Evolutionary conservation across 2,329 filamentous ascomycete genomes (phyloP).

Genomic region (Aspergillus sp.): DNA sequence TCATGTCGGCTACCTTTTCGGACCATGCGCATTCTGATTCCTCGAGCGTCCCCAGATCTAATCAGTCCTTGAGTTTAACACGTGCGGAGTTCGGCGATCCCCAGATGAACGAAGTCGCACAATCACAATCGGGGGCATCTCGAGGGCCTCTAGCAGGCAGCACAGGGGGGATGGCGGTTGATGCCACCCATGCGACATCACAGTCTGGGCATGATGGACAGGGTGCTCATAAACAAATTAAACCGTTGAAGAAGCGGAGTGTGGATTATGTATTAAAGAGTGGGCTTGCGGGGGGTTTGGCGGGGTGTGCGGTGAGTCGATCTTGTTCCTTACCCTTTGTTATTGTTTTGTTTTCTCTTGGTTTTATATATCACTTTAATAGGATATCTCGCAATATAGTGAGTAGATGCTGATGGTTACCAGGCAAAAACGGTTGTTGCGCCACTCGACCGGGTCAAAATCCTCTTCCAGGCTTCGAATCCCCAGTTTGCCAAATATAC

Average conservation of each 20-base stretch:
- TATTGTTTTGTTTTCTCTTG: too few species aligned
- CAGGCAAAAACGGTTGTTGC: slow-evolving; percentile 94
- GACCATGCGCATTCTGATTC: slow-evolving; percentile 25
- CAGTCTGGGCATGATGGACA: slow-evolving; percentile 9
- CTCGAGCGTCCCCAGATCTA: slow-evolving; percentile 7
- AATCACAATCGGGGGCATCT: slow-evolving; percentile 12
- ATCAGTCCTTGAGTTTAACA: neutral
- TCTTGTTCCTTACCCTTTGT: neutral
- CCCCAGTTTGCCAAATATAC: slow-evolving; percentile 92
- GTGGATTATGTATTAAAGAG: slow-evolving; percentile 80
- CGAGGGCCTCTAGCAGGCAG: slow-evolving; percentile 14
- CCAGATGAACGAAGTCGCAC: slow-evolving; percentile 29
- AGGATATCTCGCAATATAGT: neutral
- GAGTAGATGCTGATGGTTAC: slow-evolving; percentile 7
- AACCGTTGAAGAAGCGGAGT: slow-evolving; percentile 63
- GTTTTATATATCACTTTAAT: too few species aligned
- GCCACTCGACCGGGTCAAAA: slow-evolving; percentile 95
- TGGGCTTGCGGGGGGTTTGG: slow-evolving; percentile 80
- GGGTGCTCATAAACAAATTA: slow-evolving; percentile 8
- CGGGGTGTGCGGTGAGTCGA: slow-evolving; percentile 77
- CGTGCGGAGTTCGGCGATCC: neutral
- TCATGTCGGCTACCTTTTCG: slow-evolving; percentile 22
- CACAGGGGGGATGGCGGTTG: slow-evolving; percentile 10
- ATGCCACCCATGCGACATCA: slow-evolving; percentile 9
- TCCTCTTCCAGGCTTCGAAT: slow-evolving; percentile 93